Evolutionary conservation across 2,329 filamentous ascomycete genomes (phyloP).

Genomic region (Pseudohalonectria lignicola): DNA sequence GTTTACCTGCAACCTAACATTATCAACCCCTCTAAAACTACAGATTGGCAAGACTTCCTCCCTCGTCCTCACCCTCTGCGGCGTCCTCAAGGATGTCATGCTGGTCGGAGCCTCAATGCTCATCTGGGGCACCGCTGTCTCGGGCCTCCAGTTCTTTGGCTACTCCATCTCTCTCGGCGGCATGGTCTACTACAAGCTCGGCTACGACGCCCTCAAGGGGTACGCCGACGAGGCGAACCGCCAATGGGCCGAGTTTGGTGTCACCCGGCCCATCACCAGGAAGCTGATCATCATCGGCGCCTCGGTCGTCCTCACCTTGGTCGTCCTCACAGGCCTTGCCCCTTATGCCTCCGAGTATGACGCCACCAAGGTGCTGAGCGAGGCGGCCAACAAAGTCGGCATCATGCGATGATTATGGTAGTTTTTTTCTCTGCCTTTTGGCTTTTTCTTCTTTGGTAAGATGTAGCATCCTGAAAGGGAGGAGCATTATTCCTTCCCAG

Average conservation of each 20-base stretch:
- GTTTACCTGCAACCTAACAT: not conserved
- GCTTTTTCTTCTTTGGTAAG: not conserved
- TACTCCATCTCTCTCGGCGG: conserved; percentile 71
- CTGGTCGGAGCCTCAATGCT: conserved; percentile 71
- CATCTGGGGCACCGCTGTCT: conserved; percentile 69
- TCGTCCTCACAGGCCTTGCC: conserved; percentile 59
- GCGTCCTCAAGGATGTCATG: conserved; percentile 80
- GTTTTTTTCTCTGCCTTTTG: not conserved
- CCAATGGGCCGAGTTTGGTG: conserved; percentile 79
- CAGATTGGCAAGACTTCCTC: conserved; percentile 84
- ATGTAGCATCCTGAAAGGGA: no score
- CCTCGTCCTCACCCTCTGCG: conserved; percentile 75
- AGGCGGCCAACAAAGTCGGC: conserved; percentile 36
- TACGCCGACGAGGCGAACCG: conserved; percentile 62
- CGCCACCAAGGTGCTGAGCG: conserved; percentile 34
- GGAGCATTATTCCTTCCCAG: no score
- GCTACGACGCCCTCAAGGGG: conserved; percentile 71
- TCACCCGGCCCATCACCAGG: conserved; percentile 63
- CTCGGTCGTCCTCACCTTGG: conserved; percentile 44
- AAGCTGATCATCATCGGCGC: conserved; percentile 62
- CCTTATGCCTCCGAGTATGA: conserved; percentile 49
- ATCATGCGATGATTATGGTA: not conserved
- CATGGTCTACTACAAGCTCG: conserved; percentile 80
- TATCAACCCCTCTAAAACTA: conserved; percentile 9
- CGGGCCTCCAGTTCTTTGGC: conserved; percentile 68